Conservation (phyloP, 441 rosid genomes). For the Dalechampia spathulata region DNA sequence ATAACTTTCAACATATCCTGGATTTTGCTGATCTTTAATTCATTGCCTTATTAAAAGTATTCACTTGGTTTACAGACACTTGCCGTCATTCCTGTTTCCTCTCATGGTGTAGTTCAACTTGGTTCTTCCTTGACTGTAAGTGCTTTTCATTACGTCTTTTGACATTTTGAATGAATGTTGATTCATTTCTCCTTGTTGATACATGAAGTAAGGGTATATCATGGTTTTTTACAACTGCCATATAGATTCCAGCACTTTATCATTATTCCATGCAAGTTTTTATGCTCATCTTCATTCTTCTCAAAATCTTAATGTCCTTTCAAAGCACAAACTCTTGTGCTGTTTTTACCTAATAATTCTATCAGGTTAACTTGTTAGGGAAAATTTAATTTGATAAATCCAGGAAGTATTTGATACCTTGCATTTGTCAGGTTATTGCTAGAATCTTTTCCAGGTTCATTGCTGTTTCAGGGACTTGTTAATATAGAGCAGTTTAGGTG, state of each 20-base stretch:
- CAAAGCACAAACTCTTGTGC: not conserved
- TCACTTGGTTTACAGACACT: conserved; percentile 52
- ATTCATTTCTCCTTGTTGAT: not conserved
- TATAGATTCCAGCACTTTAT: not conserved
- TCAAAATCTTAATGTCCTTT: not conserved
- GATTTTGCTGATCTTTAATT: conserved; percentile 1
- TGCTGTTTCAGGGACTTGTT: not conserved
- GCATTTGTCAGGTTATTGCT: not conserved
- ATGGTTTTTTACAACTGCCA: not conserved
- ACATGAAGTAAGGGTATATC: not conserved
- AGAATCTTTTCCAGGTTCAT: not conserved
- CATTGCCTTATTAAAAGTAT: conserved; percentile 5
- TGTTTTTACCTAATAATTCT: not conserved
- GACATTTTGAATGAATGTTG: not conserved
- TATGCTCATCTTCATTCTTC: not conserved
- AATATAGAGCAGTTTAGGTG: not conserved
- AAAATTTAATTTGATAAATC: not conserved
- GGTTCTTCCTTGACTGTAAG: conserved; percentile 79
- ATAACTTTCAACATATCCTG: conserved; percentile 9
- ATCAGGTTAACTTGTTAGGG: not conserved
- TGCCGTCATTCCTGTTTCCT: conserved; percentile 71
- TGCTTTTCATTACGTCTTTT: conserved; percentile 1
- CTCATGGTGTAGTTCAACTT: conserved; percentile 86
- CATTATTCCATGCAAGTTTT: not conserved
- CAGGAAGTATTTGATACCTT: not conserved